phyloP scores from a whole-genome alignment of 164 flowering plant species.

The Annona squamosa region DNA sequence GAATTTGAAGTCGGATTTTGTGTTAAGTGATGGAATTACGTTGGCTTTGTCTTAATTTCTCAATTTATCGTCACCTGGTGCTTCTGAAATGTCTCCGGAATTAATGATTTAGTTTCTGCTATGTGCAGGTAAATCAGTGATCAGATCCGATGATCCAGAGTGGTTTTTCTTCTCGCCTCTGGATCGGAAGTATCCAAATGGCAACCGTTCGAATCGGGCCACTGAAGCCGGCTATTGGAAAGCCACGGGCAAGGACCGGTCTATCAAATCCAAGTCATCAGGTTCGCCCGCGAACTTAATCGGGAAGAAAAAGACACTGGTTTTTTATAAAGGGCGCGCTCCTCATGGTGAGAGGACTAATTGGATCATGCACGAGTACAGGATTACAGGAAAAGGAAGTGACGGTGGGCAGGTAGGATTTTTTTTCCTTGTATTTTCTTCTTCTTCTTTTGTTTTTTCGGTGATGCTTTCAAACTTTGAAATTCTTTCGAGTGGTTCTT shows the following conservation, averaged over 20 bases:
- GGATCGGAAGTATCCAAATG: constrained; percentile 70
- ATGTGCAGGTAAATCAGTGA: constrained; percentile 41
- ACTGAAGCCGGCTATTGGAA: constrained; percentile 74
- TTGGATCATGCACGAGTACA: constrained; percentile 82
- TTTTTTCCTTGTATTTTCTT: background rate
- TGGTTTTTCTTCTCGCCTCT: constrained; percentile 89
- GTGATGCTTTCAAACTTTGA: background rate
- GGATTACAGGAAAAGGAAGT: constrained; percentile 41
- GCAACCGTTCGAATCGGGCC: constrained; percentile 58
- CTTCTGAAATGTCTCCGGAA: background rate
- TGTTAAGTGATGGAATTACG: too few relatives aligned
- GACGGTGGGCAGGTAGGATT: constrained; percentile 62
- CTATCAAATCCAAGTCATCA: constrained; percentile 28
- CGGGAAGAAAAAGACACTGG: constrained; percentile 71
- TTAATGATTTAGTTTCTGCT: background rate
- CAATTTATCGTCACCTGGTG: too few relatives aligned
- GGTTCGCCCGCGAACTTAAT: constrained; percentile 14
- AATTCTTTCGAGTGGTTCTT: background rate
- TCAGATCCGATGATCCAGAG: constrained; percentile 54
- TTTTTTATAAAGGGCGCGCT: constrained; percentile 66
- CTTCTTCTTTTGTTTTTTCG: background rate
- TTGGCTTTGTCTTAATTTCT: too few relatives aligned
- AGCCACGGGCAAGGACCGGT: constrained; percentile 70
- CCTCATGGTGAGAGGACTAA: constrained; percentile 54
- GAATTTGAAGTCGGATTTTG: too few relatives aligned